These are phyloP conservation scores for Geosmithia flava DNA, from an alignment of 2,329 filamentous ascomycete genomes.

Conservation along the genomic window DNA sequence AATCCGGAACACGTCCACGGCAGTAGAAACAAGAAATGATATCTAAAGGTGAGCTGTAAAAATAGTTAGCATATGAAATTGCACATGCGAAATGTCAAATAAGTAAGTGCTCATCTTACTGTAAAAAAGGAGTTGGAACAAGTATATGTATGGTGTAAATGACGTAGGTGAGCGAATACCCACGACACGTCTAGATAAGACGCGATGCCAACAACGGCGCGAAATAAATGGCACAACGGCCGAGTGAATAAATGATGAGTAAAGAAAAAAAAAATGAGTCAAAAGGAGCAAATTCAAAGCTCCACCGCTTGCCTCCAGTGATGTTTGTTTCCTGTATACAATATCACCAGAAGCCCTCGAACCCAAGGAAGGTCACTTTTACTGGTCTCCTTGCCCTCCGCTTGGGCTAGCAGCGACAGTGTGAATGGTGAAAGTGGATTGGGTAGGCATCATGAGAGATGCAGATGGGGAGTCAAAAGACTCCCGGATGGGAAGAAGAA, in stretches of 20 bases:
- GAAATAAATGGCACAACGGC: background rate
- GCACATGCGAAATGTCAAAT: background rate
- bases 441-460: slow-evolving; percentile 1
- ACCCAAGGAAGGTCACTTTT: slow-evolving; percentile 20
- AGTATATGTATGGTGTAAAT: background rate
- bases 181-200: background rate
- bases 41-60: background rate
- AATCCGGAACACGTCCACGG: slow-evolving; percentile 5
- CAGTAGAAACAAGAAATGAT: background rate
- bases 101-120: background rate
- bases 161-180: slow-evolving; percentile 1
- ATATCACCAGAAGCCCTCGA: background rate
- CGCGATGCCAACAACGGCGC: background rate
- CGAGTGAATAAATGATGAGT: background rate
- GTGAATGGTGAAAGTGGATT: slow-evolving; percentile 1
- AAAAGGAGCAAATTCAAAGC: background rate
- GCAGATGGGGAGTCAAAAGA: background rate
- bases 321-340: background rate
- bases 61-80: background rate
- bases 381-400: slow-evolving; percentile 27
- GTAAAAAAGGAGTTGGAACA: too few species aligned
- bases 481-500: background rate
- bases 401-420: slow-evolving; percentile 33
- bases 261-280: background rate
- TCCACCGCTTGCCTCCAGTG: background rate